phyloP scores from a whole-genome alignment of 1,139 yeast species.

The Taphrina confusa region DNA sequence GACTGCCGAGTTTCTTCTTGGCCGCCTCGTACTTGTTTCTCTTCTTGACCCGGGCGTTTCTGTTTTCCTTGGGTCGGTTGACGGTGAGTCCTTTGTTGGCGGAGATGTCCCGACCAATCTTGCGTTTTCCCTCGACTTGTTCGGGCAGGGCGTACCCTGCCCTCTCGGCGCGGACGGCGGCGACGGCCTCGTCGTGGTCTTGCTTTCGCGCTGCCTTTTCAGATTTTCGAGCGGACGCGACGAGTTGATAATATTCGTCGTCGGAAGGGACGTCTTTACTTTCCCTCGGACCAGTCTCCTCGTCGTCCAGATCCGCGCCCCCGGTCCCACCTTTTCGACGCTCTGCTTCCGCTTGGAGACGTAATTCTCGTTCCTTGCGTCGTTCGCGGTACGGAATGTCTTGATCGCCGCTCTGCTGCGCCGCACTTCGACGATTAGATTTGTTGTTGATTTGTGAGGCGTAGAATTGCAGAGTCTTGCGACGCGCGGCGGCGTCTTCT shows the following conservation, averaged over 20 bases:
- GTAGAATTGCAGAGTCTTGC: constrained; percentile 86
- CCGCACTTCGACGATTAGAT: constrained; percentile 50
- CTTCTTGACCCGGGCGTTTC: constrained; percentile 97
- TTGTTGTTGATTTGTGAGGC: constrained; percentile 89
- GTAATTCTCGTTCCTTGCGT: constrained; percentile 80
- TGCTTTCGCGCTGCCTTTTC: constrained; percentile 58
- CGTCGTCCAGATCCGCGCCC: constrained; percentile 60
- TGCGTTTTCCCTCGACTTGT: constrained; percentile 87
- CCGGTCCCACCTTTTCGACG: constrained; percentile 64
- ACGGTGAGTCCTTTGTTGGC: constrained; percentile 95
- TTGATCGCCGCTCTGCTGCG: constrained; percentile 69
- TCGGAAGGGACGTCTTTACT: constrained; percentile 54
- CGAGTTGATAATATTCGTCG: constrained; percentile 42
- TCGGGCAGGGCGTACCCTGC: constrained; percentile 69
- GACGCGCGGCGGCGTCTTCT: constrained; percentile 81
- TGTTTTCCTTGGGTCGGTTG: constrained; percentile 84
- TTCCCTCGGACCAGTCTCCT: constrained; percentile 43
- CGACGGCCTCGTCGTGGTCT: constrained; percentile 66
- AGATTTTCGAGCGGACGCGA: constrained; percentile 55
- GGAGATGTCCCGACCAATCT: constrained; percentile 86
- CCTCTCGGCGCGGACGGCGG: constrained; percentile 64
- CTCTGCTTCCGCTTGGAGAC: constrained; percentile 84
- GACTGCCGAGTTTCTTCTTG: constrained; percentile 86
- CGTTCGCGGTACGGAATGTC: constrained; percentile 94
- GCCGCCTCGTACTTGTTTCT: constrained; percentile 95